These are phyloP conservation scores for Kalanchoe fedtschenkoi DNA, from an alignment of 164 flowering plant genomes.

Conservation along the genomic window DNA sequence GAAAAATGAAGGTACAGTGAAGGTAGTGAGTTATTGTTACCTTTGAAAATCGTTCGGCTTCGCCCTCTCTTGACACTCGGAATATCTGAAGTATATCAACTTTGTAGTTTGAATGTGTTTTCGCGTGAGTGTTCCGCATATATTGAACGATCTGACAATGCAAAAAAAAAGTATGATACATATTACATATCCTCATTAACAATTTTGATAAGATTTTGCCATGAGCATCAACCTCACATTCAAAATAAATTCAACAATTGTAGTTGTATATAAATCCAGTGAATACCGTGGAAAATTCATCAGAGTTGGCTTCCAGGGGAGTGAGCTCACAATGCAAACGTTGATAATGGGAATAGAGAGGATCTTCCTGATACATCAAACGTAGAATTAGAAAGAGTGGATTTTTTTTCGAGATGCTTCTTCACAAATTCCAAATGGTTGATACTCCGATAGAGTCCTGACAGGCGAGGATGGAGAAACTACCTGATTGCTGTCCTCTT, in stretches of 20 bases:
- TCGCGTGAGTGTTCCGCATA: conserved; percentile 79
- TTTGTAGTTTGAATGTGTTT: conserved; percentile 65
- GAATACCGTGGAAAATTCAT: conserved; percentile 61
- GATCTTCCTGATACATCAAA: conserved; percentile 52
- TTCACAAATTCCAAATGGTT: background rate
- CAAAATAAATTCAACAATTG: background rate
- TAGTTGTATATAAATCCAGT: background rate
- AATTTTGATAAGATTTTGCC: background rate
- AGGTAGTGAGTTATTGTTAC: conserved; percentile 14
- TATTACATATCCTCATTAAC: background rate
- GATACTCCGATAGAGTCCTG: background rate
- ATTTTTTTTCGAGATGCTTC: background rate
- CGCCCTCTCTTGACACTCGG: conserved; percentile 54
- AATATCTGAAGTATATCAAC: conserved; percentile 72
- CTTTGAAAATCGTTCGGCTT: conserved; percentile 61
- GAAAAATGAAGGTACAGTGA: background rate
- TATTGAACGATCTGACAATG: conserved; percentile 52
- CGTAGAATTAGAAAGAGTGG: conserved; percentile 1
- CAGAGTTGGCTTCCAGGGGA: conserved; percentile 49
- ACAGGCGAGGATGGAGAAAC: conserved; percentile 22
- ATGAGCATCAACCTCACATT: background rate
- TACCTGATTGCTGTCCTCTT: conserved; percentile 41
- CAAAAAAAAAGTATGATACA: background rate
- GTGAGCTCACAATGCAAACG: conserved; percentile 57
- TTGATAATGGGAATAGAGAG: conserved; percentile 54